Conservation (phyloP, 495 filamentous ascomycete species). For the Geoglossum glabrum region DNA sequence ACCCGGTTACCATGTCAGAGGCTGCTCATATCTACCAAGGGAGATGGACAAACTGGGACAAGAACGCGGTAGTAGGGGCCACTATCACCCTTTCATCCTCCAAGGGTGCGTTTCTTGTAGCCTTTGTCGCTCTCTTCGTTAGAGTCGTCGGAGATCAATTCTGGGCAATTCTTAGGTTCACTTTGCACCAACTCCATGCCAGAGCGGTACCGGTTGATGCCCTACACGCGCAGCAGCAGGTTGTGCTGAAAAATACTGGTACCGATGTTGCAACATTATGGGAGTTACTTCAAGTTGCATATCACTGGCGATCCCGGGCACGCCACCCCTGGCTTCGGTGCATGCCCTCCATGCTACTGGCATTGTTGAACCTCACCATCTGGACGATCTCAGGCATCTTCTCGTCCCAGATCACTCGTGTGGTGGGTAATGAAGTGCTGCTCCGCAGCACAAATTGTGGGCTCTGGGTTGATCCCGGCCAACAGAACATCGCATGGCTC, state of each 20-base stretch:
- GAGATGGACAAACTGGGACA: constrained; percentile 25
- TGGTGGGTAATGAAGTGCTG: constrained; percentile 13
- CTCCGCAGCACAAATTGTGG: constrained; percentile 14
- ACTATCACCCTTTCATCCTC: constrained; percentile 20
- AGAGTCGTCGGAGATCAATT: constrained; percentile 15
- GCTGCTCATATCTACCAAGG: constrained; percentile 16
- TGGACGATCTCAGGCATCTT: constrained; percentile 21
- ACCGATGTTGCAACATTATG: constrained; percentile 13
- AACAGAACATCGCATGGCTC: too few relatives aligned
- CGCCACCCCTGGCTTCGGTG: constrained; percentile 10
- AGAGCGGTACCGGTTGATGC: constrained; percentile 8
- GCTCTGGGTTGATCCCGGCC: too few relatives aligned
- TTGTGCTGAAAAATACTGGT: constrained; percentile 16
- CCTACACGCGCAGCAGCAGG: constrained; percentile 21
- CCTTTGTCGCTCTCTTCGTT: constrained; percentile 23
- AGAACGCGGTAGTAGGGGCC: constrained; percentile 15
- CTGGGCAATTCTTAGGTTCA: constrained; percentile 23
- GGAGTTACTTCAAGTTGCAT: constrained; percentile 12
- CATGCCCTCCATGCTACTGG: constrained; percentile 14
- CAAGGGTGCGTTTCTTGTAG: constrained; percentile 20
- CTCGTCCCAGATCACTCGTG: constrained; percentile 17
- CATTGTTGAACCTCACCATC: constrained; percentile 12
- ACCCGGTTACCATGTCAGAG: too few relatives aligned
- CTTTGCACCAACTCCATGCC: constrained; percentile 18
- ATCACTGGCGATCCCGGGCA: constrained; percentile 16